phyloP scores from a whole-genome alignment of 495 filamentous ascomycete genomes.

The Hypomontagnella monticulosa region DNA sequence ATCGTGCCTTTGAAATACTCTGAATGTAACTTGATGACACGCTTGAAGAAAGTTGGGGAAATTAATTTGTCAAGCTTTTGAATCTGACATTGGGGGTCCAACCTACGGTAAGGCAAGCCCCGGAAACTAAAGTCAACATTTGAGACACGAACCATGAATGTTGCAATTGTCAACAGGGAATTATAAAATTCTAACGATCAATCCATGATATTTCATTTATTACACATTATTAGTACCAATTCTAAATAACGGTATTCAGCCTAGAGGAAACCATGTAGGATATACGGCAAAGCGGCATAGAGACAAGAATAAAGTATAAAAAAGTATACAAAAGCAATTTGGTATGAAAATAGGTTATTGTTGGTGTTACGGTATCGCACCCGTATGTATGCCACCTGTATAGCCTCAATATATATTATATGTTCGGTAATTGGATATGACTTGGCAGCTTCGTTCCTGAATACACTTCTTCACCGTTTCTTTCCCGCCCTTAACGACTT shows the following conservation, averaged over 20 bases:
- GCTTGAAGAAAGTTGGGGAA: conserved; percentile 15
- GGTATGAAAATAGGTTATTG: not conserved
- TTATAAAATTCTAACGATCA: conserved; percentile 7
- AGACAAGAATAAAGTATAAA: not conserved
- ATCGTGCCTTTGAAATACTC: conserved; percentile 11
- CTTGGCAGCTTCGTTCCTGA: too few relatives aligned
- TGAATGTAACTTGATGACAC: conserved; percentile 34
- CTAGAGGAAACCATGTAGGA: not conserved
- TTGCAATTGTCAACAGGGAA: conserved; percentile 17
- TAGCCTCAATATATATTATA: too few relatives aligned
- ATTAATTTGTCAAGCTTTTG: conserved; percentile 33
- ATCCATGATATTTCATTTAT: not conserved
- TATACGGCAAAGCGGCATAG: not conserved
- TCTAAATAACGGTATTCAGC: too few relatives aligned
- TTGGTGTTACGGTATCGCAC: not conserved
- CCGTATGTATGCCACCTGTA: not conserved
- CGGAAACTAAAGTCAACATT: conserved; percentile 9
- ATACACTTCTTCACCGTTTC: not conserved
- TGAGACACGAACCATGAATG: conserved; percentile 9
- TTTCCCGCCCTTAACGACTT: not conserved
- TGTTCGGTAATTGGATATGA: too few relatives aligned
- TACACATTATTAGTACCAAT: too few relatives aligned
- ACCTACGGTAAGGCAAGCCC: conserved; percentile 7
- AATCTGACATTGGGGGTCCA: conserved; percentile 21
- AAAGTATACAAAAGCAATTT: not conserved